phyloP scores from a whole-genome alignment of 176 grass and related monocot genomes.

The Guadua angustifolia region DNA sequence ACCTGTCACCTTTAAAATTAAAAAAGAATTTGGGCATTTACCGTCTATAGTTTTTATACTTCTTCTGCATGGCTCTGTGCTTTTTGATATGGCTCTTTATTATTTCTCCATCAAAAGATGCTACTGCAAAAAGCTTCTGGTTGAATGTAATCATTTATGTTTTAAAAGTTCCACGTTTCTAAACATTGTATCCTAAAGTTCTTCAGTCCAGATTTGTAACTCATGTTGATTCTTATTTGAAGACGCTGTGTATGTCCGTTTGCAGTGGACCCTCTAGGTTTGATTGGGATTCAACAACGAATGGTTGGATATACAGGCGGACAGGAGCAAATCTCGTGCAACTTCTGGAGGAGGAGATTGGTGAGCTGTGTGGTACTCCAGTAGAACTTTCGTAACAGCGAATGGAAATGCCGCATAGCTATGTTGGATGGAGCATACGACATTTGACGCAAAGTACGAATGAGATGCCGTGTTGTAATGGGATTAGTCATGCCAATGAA shows the following conservation, averaged over 20 bases:
- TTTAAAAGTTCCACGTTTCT: background rate
- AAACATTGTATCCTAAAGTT: background rate
- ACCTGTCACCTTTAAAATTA: background rate
- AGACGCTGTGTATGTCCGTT: background rate
- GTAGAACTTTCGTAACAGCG: background rate
- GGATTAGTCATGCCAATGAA: background rate
- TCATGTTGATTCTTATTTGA: background rate
- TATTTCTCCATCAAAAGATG: background rate
- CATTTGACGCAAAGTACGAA: background rate
- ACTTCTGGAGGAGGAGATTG: constrained; percentile 71
- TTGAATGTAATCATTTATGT: background rate
- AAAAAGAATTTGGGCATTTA: background rate
- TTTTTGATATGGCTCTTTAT: background rate
- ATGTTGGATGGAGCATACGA: background rate
- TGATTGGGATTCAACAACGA: constrained; percentile 57
- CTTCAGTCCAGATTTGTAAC: background rate
- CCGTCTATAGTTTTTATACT: background rate
- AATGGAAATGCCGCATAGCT: background rate
- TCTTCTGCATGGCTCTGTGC: background rate
- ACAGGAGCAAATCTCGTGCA: constrained; percentile 64
- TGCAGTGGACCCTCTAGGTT: background rate
- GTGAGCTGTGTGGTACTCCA: background rate
- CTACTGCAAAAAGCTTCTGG: background rate
- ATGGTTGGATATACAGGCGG: constrained; percentile 72
- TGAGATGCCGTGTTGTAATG: background rate